Percentiles rank a stretch among this genome's conserved stretches.
Conservation (phyloP, 805 yeast species). For the Zygoascus ofunaensis region DNA sequence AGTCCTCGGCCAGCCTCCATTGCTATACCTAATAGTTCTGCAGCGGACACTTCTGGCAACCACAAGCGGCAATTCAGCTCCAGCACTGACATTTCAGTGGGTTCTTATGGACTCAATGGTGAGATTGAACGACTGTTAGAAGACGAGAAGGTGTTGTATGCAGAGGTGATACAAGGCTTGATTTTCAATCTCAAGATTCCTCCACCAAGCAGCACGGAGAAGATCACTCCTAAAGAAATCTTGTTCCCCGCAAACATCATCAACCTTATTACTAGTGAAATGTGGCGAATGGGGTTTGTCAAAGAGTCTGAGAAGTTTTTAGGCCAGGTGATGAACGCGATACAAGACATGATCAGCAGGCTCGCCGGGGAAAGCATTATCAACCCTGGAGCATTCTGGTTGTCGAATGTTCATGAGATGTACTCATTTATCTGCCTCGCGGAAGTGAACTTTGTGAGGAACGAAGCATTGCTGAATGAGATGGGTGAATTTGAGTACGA, state of each 20-base stretch:
- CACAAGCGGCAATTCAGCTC: slow-evolving; percentile 41
- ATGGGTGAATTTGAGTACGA: slow-evolving; percentile 86
- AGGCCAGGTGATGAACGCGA: slow-evolving; percentile 79
- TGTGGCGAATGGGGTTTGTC: slow-evolving; percentile 96
- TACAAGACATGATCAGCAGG: slow-evolving; percentile 73
- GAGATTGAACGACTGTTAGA: slow-evolving; percentile 28
- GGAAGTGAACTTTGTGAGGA: slow-evolving; percentile 79
- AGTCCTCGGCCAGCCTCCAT: slow-evolving; percentile 25
- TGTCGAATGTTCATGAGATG: slow-evolving; percentile 90
- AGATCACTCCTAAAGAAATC: slow-evolving; percentile 78
- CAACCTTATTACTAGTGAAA: slow-evolving; percentile 83
- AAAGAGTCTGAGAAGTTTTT: slow-evolving; percentile 84
- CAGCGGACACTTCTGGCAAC: slow-evolving; percentile 10
- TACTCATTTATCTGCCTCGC: slow-evolving; percentile 93
- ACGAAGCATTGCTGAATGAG: slow-evolving; percentile 67
- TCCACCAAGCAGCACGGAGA: slow-evolving; percentile 73
- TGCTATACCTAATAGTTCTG: slow-evolving; percentile 18
- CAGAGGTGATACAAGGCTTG: slow-evolving; percentile 79
- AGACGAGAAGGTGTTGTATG: slow-evolving; percentile 41
- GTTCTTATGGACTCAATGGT: slow-evolving; percentile 31
- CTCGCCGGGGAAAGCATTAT: slow-evolving; percentile 80
- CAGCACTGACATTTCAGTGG: slow-evolving; percentile 39
- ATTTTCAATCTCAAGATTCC: slow-evolving; percentile 81
- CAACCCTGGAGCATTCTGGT: slow-evolving; percentile 94
- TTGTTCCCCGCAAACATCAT: slow-evolving; percentile 93